phyloP scores from a whole-genome alignment of 371 early-diverging fungal genomes.

The Mucor sp. region DNA sequence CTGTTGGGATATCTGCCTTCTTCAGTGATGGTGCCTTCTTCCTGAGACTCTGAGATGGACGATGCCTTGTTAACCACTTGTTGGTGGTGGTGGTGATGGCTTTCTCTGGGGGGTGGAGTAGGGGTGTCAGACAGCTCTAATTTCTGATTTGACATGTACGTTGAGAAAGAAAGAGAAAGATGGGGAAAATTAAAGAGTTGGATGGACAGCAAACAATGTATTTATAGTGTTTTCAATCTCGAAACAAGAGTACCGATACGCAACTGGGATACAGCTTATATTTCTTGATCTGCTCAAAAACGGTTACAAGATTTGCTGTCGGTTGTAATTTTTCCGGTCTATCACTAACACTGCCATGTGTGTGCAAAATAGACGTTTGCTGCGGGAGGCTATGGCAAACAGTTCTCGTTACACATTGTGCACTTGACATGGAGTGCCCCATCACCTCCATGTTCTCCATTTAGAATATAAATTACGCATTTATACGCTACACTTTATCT shows the following conservation, averaged over 20 bases:
- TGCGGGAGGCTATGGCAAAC: background rate
- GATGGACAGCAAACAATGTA: background rate
- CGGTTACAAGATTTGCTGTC: background rate
- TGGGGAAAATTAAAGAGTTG: background rate
- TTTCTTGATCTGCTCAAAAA: slow-evolving; percentile 1
- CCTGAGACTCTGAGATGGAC: background rate
- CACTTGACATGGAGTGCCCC: background rate
- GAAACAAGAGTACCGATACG: background rate
- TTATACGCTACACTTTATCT: background rate
- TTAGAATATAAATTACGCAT: background rate
- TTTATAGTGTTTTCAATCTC: background rate
- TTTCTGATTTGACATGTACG: background rate
- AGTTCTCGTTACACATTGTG: background rate
- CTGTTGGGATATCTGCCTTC: background rate
- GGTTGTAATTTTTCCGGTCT: background rate
- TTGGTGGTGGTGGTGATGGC: background rate
- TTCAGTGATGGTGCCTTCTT: slow-evolving; percentile 5
- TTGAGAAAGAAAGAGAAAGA: background rate
- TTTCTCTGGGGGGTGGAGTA: background rate
- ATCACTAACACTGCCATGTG: background rate
- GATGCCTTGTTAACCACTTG: background rate
- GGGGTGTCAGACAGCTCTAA: background rate
- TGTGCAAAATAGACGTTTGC: background rate
- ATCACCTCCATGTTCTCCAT: background rate
- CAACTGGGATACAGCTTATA: background rate